These are phyloP conservation scores for Geranomyces variabilis DNA, from an alignment of 192 early-diverging fungal species.

Conservation along the genomic window DNA sequence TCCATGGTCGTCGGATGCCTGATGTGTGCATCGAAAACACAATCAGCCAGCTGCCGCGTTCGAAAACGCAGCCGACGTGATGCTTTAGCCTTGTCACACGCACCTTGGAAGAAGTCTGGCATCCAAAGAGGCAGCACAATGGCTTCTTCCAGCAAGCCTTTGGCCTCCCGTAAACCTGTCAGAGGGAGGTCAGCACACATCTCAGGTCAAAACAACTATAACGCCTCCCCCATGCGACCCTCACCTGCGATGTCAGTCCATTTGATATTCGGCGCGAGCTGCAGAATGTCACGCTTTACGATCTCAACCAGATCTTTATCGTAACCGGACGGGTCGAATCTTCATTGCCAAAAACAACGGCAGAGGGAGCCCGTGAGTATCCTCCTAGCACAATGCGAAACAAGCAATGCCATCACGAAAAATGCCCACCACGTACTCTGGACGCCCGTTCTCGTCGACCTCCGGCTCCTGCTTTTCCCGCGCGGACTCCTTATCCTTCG, in stretches of 20 bases:
- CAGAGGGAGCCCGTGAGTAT: neutral
- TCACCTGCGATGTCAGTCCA: slow-evolving; percentile 64
- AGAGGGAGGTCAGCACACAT: neutral
- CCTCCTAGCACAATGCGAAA: neutral
- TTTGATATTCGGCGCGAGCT: slow-evolving; percentile 55
- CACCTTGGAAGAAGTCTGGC: slow-evolving; percentile 66
- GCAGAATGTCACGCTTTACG: slow-evolving; percentile 64
- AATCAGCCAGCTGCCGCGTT: neutral
- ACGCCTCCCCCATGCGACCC: slow-evolving; percentile 18
- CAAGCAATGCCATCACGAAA: no score
- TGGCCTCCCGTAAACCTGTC: slow-evolving; percentile 58
- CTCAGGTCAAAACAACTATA: neutral
- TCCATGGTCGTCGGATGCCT: slow-evolving; percentile 62
- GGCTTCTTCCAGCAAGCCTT: slow-evolving; percentile 63
- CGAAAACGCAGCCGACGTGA: no score
- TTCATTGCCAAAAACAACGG: neutral
- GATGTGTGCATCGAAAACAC: neutral
- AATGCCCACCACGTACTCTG: slow-evolving; percentile 43
- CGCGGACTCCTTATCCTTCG: slow-evolving; percentile 24
- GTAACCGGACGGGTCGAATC: slow-evolving; percentile 59
- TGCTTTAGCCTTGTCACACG: neutral
- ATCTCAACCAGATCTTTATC: slow-evolving; percentile 69
- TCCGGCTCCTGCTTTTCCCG: slow-evolving; percentile 9
- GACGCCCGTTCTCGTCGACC: slow-evolving; percentile 20
- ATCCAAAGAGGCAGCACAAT: slow-evolving; percentile 69